Evolutionary conservation across 1,139 yeast genomes (phyloP), one percentile per base, ranked within the genome.

Genomic region (Protomyces gravidus): DNA sequence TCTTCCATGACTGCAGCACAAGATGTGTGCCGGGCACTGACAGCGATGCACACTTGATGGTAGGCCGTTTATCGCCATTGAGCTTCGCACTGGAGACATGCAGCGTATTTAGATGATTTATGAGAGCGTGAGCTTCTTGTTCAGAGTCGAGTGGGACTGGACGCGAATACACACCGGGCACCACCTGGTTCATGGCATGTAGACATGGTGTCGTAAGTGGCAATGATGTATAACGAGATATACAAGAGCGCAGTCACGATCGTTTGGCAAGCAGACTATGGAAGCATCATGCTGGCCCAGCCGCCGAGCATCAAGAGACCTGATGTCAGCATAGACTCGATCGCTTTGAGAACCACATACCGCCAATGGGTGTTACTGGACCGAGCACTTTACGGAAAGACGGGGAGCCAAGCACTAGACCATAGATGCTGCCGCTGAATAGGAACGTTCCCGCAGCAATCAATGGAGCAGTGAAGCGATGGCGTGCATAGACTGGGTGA

Each of bases 301-400:
- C 42, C 42, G 19, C 42, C 42, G 17, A 36, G 42, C 42, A 36
- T 36, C 2, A 36, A 23, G 23, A 36, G 42, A 36, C 42, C 42
- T 36, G n/a, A 2, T 13, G 40, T 13, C 17, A 17, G 42, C 5
- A 17, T 15, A 0, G 13, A 13, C 2, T 28, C 32, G 13, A 28
- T 9, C 13, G 13, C 7, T 2, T 9, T 9, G 32, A 13, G 13
- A 13, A 28, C 2, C 19, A 17, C 50, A 9, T 30, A 33, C 62
- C 62, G 3, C 62, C 62, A 2, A 60, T 15, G 5, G 62, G 62
- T 19, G 62, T 60, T 9, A 60, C 40, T 2, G 62, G 62, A 2
- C 62, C 62, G n/a, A 60, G 51, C 26, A 55, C 50, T 23, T 46
- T 40, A 3, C 47, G 36, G 15, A 47, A 15, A 7, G 47, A n/a